Evolutionary conservation across 176 grass and related monocot species (phyloP).

Genomic region (Tillandsia fasciculata): DNA sequence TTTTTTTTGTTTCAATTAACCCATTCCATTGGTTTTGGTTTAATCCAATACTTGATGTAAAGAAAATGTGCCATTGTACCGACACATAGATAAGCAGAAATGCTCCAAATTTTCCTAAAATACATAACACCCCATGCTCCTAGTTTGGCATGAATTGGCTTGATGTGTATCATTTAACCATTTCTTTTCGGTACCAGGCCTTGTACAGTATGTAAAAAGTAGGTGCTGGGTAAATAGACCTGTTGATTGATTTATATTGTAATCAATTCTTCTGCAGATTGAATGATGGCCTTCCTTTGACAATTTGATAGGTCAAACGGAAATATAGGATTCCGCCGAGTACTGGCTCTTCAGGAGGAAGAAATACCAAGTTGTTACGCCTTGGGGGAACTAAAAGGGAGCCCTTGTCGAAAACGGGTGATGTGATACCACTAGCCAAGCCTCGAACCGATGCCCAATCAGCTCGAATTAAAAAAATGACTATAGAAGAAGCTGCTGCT

Average conservation of each 20-base stretch:
- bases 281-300: not conserved
- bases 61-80: no score
- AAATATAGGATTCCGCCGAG: conserved; percentile 70
- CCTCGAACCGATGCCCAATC: conserved; percentile 50
- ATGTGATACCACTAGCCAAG: conserved; percentile 33
- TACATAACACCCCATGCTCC: no score
- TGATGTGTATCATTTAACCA: no score
- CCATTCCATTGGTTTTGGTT: no score
- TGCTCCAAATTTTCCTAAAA: no score
- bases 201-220: no score
- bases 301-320: conserved; percentile 47
- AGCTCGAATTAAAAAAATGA: conserved; percentile 45
- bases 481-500: conserved; percentile 60
- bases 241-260: no score
- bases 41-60: no score
- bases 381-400: conserved; percentile 23
- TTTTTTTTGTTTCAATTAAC: not conserved
- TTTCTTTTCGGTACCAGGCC: no score
- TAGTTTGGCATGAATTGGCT: no score
- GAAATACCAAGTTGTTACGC: conserved; percentile 27
- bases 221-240: no score
- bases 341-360: conserved; percentile 27
- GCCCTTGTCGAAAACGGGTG: conserved; percentile 9
- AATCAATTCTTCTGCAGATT: not conserved
- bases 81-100: no score